Base-by-base conservation (phyloP, 768 basidiomycete species). In the Phylloporus sp. region DNA sequence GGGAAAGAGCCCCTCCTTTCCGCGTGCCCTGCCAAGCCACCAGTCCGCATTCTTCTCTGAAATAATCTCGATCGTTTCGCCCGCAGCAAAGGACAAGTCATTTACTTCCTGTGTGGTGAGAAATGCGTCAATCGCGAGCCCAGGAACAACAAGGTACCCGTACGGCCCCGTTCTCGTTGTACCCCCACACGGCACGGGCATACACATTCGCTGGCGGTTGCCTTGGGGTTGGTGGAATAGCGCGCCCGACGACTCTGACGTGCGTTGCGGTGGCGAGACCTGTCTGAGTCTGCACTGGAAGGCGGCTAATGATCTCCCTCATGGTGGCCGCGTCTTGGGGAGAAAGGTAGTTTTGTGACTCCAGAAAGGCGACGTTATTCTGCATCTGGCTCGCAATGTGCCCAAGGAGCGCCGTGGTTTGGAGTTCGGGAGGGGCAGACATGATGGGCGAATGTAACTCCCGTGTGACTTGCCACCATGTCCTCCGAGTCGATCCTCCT, bases 41-140 rank as follows among this genome's bases (percentile, higher is more conserved):
- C 91, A 93, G 63, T 93, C 91, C 4, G 72, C 72, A 48, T 92
- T 90, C 36, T 80, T 85, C 61, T 92, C 87, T 48, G 84, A 78
- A 33, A 87, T 63, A 47, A 95, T 75, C 47, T 89, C 86, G 48
- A 95, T 77, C 36, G 80, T 71, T 58, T 93, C 91, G 4, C 89
- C 91, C 0, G 76, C 64, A 22, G 69, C 62, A 73, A 95, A 92
- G 1, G 81, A 78, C 8, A 95, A 72, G 61, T 95, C 91, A n/a
- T 84, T 79, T 11, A 76, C 71, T 55, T 90, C 86, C 86, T 91
- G 59, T 10, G 34, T n/a, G 13, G 23, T 35, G 23, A 31, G n/a
- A 39, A 33, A 27, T 20, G 18, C n/a, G 38, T 63, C 40, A 58
- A 9, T 26, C 10, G 6, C 15, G n/a, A 23, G 13, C 28, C 14